A percentile compares a stretch with the other conserved stretches of the same genome.
Conservation (phyloP, 495 filamentous ascomycete species). For the Xylaria bambusicola region DNA sequence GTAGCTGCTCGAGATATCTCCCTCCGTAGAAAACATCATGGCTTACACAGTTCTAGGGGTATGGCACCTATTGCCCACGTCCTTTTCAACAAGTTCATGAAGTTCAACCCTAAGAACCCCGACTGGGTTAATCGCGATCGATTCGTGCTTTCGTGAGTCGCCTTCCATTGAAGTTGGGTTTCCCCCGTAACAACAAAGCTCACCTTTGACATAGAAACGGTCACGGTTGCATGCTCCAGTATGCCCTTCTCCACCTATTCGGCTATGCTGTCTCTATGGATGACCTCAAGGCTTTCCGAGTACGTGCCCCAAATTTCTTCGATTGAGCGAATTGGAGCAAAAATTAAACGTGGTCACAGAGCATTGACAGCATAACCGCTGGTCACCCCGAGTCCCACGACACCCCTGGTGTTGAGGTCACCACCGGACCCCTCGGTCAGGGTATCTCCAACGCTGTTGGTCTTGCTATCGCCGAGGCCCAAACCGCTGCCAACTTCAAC, state of each 20-base stretch:
- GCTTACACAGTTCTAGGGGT: constrained; percentile 57
- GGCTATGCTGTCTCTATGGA: constrained; percentile 85
- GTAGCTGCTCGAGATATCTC: constrained; percentile 19
- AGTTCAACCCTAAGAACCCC: constrained; percentile 98
- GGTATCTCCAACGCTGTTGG: constrained; percentile 94
- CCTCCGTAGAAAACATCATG: not conserved
- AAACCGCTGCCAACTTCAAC: constrained; percentile 90
- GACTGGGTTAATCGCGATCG: constrained; percentile 95
- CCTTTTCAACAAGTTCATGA: constrained; percentile 99
- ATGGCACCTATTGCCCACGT: constrained; percentile 98
- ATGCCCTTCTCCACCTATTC: constrained; percentile 95
- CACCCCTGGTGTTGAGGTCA: constrained; percentile 95
- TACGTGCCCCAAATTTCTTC: constrained; percentile 51
- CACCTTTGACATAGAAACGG: constrained; percentile 68
- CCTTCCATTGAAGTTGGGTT: not conserved
- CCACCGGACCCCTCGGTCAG: constrained; percentile 94
- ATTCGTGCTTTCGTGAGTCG: constrained; percentile 96
- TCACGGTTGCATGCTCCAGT: constrained; percentile 99
- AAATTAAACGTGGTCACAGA: constrained; percentile 44
- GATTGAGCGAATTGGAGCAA: not conserved
- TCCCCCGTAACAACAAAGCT: constrained; percentile 7
- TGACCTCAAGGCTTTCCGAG: constrained; percentile 93
- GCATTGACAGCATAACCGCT: constrained; percentile 89
- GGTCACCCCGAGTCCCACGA: constrained; percentile 97
- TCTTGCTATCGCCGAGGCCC: constrained; percentile 93